Evolutionary conservation across 441 rosid species (phyloP), one percentile per base, ranked within the genome.

Genomic region (Pelargonium citronellum): DNA sequence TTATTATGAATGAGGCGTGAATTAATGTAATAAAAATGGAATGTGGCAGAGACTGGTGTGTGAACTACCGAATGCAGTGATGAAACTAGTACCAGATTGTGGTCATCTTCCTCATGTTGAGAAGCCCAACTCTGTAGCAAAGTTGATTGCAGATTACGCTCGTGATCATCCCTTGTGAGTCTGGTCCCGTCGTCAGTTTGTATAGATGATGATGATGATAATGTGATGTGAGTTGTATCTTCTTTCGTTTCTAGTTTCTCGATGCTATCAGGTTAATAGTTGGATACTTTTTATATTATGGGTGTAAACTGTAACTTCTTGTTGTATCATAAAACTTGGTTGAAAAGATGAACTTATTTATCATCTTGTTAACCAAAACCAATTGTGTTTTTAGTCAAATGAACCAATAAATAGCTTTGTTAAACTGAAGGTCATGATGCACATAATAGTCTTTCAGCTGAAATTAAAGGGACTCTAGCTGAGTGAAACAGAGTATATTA

Each of bases 101-200:
- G 87, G 91, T 69, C 91, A 88, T 79, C 90, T 88, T 68, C 86
- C 88, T 55, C 93, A 85, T 44, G 91, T 88, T 0, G 88, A 88
- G 71, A 85, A 78, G 71, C 91, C 93, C 46, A 68, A 47, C 8
- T 77, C 71, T 47, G 79, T 88, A 3, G 84, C 76, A 7, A 77
- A 79, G 78, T 68, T 86, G 69, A 86, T 86, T 11, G 75, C 71
- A 0, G 84, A 76, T 72, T 85, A 85, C 60, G 82, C 77, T 24
- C 63, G 17, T 64, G 74, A 74, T 61, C 37, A 67, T 67, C 9
- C 71, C 65, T 61, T 72, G 8, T 79, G 74, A 79, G 10, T 57
- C 27, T 57, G 62, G 27, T 57, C 27, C 10, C n/a, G n/a, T n/a
- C 8, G 9, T 57, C 62, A 57, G 62, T 57, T 7, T 57, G 62